phyloP scores from a whole-genome alignment of 2,329 filamentous ascomycete genomes.

The Parasarocladium wereldwijsianum region DNA sequence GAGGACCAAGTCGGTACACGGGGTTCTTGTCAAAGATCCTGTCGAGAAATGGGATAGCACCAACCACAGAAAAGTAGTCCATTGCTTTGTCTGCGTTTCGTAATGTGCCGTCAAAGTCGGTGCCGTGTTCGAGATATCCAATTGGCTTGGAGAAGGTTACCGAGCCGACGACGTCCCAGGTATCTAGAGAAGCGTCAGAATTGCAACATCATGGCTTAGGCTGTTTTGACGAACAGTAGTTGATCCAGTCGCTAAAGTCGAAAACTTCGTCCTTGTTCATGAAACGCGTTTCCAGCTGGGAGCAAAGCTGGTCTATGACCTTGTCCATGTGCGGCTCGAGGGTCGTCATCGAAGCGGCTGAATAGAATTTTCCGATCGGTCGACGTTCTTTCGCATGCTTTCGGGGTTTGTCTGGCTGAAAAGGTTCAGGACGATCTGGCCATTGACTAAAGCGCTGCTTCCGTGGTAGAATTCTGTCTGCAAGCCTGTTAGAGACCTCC shows the following conservation, averaged over 20 bases:
- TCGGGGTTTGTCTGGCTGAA: constrained; percentile 12
- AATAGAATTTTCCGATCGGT: constrained; percentile 15
- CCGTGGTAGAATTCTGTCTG: constrained; percentile 13
- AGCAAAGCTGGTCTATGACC: constrained; percentile 16
- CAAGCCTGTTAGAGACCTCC: too few species aligned
- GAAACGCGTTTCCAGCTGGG: constrained; percentile 17
- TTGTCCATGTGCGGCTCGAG: constrained; percentile 16
- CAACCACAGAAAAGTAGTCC: constrained; percentile 16
- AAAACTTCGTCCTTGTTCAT: constrained; percentile 12
- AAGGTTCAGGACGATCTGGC: constrained; percentile 12
- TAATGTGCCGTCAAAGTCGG: constrained; percentile 23
- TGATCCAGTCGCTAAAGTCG: constrained; percentile 25
- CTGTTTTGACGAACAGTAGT: constrained; percentile 17
- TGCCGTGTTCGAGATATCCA: constrained; percentile 23
- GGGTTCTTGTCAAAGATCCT: constrained; percentile 23
- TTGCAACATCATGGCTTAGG: neutral
- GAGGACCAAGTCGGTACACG: constrained; percentile 17
- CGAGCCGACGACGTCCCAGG: constrained; percentile 27
- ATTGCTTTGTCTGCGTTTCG: constrained; percentile 15
- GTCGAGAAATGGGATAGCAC: constrained; percentile 18
- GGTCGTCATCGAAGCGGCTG: constrained; percentile 6
- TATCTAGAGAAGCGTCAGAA: constrained; percentile 8
- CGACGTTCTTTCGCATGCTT: constrained; percentile 10
- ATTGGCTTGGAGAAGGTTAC: constrained; percentile 25
- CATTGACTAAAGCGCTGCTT: constrained; percentile 12